Evolutionary conservation across 2,329 filamentous ascomycete species (phyloP), one percentile per base, ranked within the genome.

Genomic region (Aspergillus sp.): DNA sequence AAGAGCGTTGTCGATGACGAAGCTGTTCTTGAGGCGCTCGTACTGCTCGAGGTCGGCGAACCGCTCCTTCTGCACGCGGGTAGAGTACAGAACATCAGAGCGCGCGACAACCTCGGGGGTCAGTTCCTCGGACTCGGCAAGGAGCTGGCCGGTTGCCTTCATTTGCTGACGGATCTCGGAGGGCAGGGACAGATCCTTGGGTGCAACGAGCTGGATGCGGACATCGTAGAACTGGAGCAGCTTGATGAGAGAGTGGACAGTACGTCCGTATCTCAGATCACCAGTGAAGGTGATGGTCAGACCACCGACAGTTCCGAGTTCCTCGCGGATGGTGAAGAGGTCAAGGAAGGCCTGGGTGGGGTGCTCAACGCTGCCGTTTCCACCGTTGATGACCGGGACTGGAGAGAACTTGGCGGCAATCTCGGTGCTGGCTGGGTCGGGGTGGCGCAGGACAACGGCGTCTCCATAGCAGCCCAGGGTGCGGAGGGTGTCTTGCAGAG

Each of bases 341-440:
- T 99, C 95, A 20, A 99, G 82, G 83, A 99, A 95, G 0, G 95
- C 95, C 78, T 99, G 95, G 0, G 95, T 99, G 0, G 95, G 95
- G 78, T 99, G 95, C 80, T 99, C 95, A 68, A 91, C 88, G 77
- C 89, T 92, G 63, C 95, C 95, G 73, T 99, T 99, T 51, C 95
- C 95, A 64, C 92, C 95, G 73, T 99, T 99, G 82, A 99, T 93
- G 70, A 99, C 87, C 1, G 95, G 95, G 0, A 97, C 91, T 15
- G 89, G 87, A 44, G 91, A 92, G 79, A 89, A 96, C 73, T 93
- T 93, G 68, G 89, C 88, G 1, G 93, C 95, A 51, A 89, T 85
- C 51, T 92, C 87, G 24, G 91, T 90, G 60, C 89, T 92, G 63
- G 82, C 83, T 72, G 93, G 90, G 49, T 91, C 85, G 2, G 95